Evolutionary conservation across 2,329 filamentous ascomycete genomes (phyloP).

Genomic region (Aspergillus terreus): DNA sequence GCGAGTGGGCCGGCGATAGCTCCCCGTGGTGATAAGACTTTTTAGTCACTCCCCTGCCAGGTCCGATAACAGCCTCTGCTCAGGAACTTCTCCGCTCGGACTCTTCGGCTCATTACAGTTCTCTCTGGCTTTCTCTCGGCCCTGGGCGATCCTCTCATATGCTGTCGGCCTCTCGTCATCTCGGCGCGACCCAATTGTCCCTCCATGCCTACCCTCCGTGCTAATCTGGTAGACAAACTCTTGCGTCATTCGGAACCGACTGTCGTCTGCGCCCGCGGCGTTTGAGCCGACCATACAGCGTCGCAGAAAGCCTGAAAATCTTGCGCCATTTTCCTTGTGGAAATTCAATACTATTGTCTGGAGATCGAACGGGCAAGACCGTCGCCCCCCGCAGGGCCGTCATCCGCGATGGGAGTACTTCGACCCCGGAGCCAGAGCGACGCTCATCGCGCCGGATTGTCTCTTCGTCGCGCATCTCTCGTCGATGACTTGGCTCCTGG

Average conservation of each 20-base stretch:
- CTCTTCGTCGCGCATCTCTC: conserved; percentile 19
- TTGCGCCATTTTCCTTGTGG: background rate
- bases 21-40: conserved; percentile 5
- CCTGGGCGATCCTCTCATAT: too few species aligned
- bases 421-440: conserved; percentile 27
- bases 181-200: background rate
- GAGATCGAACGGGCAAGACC: background rate
- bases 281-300: background rate
- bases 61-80: background rate
- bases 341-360: background rate
- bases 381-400: background rate
- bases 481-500: conserved; percentile 20
- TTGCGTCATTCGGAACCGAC: conserved; percentile 17
- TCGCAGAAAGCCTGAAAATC: background rate
- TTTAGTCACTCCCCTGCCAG: background rate
- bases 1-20: conserved; percentile 3
- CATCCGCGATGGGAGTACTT: conserved; percentile 25
- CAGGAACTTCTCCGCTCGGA: background rate
- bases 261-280: background rate
- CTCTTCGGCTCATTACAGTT: background rate
- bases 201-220: conserved; percentile 12
- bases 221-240: conserved; percentile 5
- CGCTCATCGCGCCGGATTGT: conserved; percentile 24
- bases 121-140: background rate
- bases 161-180: background rate